Evolutionary conservation across 495 filamentous ascomycete genomes (phyloP).

Genomic region (Aspergillus ellipticus): DNA sequence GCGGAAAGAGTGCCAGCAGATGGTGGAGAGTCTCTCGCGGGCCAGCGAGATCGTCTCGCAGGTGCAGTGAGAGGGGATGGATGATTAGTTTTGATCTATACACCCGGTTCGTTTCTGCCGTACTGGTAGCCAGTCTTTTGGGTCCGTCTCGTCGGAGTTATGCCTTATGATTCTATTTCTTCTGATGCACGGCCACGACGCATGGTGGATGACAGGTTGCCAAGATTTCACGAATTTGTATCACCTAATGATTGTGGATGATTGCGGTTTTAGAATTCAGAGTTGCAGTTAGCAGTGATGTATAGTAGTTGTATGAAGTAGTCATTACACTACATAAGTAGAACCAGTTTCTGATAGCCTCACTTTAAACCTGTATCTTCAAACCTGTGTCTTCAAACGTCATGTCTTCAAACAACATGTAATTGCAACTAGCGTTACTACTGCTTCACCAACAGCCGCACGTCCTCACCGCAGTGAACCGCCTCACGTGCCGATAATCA

Average conservation of each 20-base stretch:
- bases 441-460: too few species aligned
- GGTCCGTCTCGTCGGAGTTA: slow-evolving; percentile 10
- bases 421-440: too few species aligned
- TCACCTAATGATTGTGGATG: slow-evolving; percentile 23
- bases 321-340: too few species aligned
- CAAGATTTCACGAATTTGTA: slow-evolving; percentile 24
- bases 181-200: slow-evolving; percentile 8
- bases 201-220: not conserved
- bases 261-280: slow-evolving; percentile 17
- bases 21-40: slow-evolving; percentile 87
- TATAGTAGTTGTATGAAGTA: slow-evolving; percentile 7
- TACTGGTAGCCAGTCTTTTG: slow-evolving; percentile 7
- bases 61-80: slow-evolving; percentile 63
- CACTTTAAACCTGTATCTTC: too few species aligned
- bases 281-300: slow-evolving; percentile 7
- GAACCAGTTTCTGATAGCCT: too few species aligned
- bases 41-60: slow-evolving; percentile 97
- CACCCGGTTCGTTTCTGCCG: slow-evolving; percentile 6
- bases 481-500: too few species aligned
- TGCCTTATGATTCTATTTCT: slow-evolving; percentile 19
- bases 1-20: slow-evolving; percentile 97
- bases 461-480: too few species aligned
- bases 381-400: too few species aligned
- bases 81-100: slow-evolving; percentile 11
- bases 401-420: too few species aligned